Base-by-base conservation (phyloP, 192 early-diverging fungal genomes). In the Helicostylum pulchrum region DNA sequence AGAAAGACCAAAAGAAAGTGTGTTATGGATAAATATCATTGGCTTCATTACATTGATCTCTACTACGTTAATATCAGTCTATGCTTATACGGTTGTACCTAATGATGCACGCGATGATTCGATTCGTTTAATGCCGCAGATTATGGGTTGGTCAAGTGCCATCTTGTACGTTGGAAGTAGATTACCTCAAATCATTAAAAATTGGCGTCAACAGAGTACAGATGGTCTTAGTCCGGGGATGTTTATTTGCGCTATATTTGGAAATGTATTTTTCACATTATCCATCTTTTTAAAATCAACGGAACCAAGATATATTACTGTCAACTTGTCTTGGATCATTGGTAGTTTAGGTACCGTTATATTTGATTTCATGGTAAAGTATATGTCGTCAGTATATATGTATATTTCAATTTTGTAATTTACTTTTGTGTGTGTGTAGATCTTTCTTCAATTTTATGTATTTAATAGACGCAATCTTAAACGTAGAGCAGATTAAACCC, bases 121-220 rank as follows among this genome's bases (percentile, higher is more conserved):
- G 55, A 17, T 34, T 14, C n/a, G 26, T 26, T 26, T 39, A n/a
- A 8, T 87, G 7, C 81, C 87, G 17, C 83, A 91, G 58, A 53
- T 87, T 7, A 77, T 91, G 32, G 92, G 89, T n/a, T 94, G 88
- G 80, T 70, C 77, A 14, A 88, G 87, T 57, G 90, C 89, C 0
- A 58, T 83, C 8, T 71, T 91, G n/a, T 94, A 91, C 61, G 76
- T 88, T 26, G 76, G 82, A 42, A 80, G 84, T 2, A 83, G 91
- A 52, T 72, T 92, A 34, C 92, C 92, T 2, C 92, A 94, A 66
- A 90, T 94, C 48, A 77, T 88, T 53, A 85, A 88, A 77, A 94
- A 94, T 77, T 84, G 79, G 72, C 70, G 80, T 21, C 76, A 80
- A 50, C 79, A 85, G 75, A 85, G 82, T 7, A 87, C 85, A 8